phyloP scores from a whole-genome alignment of 352 stramenopile species.

The Phytophthora pseudosyringae region DNA sequence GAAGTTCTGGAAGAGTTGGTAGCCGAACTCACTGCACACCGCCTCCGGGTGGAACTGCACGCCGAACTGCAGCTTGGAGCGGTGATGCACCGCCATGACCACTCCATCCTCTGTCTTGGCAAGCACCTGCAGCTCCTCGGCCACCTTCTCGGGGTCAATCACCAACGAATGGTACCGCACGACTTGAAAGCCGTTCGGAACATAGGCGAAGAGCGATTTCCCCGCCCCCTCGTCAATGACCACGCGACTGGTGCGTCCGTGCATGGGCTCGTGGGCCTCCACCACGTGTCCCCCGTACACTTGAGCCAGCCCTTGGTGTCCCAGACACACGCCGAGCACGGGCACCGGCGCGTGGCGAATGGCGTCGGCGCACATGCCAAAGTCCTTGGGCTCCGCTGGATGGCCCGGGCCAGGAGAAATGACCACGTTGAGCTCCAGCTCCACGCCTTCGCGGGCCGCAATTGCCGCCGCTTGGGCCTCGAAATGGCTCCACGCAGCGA shows the following conservation, averaged over 20 bases:
- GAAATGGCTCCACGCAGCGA: slow-evolving; percentile 66
- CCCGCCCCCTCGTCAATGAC: slow-evolving; percentile 30
- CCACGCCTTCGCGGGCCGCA: slow-evolving; percentile 17
- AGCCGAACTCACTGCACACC: slow-evolving; percentile 90
- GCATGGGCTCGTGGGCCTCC: slow-evolving; percentile 90
- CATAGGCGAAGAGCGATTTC: slow-evolving; percentile 61
- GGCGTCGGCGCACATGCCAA: slow-evolving; percentile 90
- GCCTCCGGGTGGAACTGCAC: slow-evolving; percentile 98
- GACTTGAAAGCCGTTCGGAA: slow-evolving; percentile 86
- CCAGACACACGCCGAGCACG: slow-evolving; percentile 97
- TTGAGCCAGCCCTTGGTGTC: slow-evolving; percentile 95
- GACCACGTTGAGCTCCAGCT: slow-evolving; percentile 80
- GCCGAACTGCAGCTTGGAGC: slow-evolving; percentile 89
- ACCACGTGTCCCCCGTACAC: slow-evolving; percentile 88
- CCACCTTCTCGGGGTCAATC: slow-evolving; percentile 62
- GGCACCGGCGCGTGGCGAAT: slow-evolving; percentile 72
- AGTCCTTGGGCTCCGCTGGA: slow-evolving; percentile 74
- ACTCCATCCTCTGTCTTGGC: slow-evolving; percentile 74
- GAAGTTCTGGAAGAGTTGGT: slow-evolving; percentile 92
- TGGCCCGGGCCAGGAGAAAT: slow-evolving; percentile 93
- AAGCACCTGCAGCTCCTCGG: slow-evolving; percentile 55
- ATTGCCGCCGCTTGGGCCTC: slow-evolving; percentile 38
- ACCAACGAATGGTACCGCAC: slow-evolving; percentile 97
- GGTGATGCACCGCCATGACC: slow-evolving; percentile 93
- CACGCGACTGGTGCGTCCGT: slow-evolving; percentile 92